Evolutionary conservation across 2,329 filamentous ascomycete species (phyloP).

Genomic region (Aspergillus tamarii): DNA sequence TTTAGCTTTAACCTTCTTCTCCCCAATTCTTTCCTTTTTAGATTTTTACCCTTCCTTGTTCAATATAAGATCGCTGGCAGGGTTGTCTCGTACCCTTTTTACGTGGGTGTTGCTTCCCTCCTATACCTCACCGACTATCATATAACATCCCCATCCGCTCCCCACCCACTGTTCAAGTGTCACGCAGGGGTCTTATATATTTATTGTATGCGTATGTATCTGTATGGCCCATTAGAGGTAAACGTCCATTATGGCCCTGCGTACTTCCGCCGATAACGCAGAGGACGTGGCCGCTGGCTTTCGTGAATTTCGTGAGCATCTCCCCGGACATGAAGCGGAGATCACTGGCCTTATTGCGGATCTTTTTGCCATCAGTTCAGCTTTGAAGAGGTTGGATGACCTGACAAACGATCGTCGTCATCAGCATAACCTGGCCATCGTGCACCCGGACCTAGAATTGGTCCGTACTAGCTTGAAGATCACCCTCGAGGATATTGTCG

Average conservation of each 20-base stretch:
- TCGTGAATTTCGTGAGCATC: constrained; percentile 52
- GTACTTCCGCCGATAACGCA: constrained; percentile 50
- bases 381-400: constrained; percentile 52
- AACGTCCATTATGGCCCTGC: constrained; percentile 42
- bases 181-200: neutral
- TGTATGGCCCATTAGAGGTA: constrained; percentile 18
- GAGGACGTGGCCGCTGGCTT: constrained; percentile 58
- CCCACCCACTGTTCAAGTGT: neutral
- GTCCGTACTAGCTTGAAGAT: constrained; percentile 53
- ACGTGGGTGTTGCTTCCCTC: neutral
- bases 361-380: constrained; percentile 58
- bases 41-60: neutral
- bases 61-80: neutral
- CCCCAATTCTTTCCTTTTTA: neutral
- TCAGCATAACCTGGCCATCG: constrained; percentile 41
- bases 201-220: neutral
- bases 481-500: constrained; percentile 56
- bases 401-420: constrained; percentile 46
- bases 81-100: neutral
- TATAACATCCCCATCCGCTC: neutral
- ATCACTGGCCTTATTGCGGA: constrained; percentile 59
- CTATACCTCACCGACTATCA: neutral
- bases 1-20: constrained; percentile 4
- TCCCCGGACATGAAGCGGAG: constrained; percentile 55
- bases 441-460: constrained; percentile 53